Evolutionary conservation across 768 basidiomycete genomes (phyloP).

Genomic region (Leccinum barrowsii): DNA sequence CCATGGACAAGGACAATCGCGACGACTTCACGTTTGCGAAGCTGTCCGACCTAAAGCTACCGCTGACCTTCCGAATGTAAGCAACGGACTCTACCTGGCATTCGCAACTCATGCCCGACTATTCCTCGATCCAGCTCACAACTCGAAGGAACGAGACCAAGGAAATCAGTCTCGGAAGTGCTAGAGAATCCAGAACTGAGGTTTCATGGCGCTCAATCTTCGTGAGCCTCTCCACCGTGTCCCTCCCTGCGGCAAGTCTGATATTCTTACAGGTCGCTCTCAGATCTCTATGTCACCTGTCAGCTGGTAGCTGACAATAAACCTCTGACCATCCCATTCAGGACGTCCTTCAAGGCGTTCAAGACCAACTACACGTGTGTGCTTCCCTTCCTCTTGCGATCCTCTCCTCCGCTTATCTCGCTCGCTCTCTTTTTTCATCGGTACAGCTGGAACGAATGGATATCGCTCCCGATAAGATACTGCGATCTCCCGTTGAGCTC

Average conservation of each 20-base stretch:
- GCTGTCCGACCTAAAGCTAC: conserved; percentile 83
- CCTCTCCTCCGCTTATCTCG: not conserved
- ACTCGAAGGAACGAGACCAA: conserved; percentile 77
- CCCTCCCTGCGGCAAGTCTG: conserved; percentile 11
- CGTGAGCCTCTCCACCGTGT: conserved; percentile 39
- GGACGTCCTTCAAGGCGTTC: conserved; percentile 91
- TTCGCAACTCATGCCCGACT: not conserved
- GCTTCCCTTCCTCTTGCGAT: not conserved
- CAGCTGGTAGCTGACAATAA: conserved; percentile 93
- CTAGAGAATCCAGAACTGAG: conserved; percentile 78
- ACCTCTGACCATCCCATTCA: conserved; percentile 85
- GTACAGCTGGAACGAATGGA: conserved; percentile 91
- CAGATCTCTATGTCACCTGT: conserved; percentile 92
- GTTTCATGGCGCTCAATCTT: conserved; percentile 79
- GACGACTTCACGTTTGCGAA: conserved; percentile 94
- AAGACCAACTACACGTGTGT: conserved; percentile 74
- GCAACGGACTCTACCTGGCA: conserved; percentile 11
- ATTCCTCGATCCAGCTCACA: conserved; percentile 55
- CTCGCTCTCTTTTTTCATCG: not conserved
- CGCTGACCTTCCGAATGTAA: conserved; percentile 84
- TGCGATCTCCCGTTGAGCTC: conserved; percentile 88
- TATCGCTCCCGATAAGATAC: conserved; percentile 87
- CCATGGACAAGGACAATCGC: conserved; percentile 61
- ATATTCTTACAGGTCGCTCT: conserved; percentile 58
- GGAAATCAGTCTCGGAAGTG: conserved; percentile 71